These are phyloP conservation scores for Fusarium dlaminii DNA, from an alignment of 2,329 filamentous ascomycete species.

Conservation along the genomic window DNA sequence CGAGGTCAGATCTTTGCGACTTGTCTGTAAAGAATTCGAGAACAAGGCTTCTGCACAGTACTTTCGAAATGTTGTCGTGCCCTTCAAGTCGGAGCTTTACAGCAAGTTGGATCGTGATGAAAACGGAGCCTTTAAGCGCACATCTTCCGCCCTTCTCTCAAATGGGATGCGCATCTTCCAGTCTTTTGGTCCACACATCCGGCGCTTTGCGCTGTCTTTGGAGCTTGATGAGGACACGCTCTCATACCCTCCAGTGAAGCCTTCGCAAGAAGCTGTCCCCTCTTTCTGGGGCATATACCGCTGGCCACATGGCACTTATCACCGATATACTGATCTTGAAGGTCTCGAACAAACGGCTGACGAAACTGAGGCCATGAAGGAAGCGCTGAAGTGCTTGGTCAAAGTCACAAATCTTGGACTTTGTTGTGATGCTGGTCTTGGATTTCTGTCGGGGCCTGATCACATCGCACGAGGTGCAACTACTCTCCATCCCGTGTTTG, in stretches of 20 bases:
- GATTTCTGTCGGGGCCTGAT: slow-evolving; percentile 73
- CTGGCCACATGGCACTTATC: slow-evolving; percentile 70
- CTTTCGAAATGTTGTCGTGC: slow-evolving; percentile 71
- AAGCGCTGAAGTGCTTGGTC: slow-evolving; percentile 65
- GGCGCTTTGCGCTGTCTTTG: slow-evolving; percentile 72
- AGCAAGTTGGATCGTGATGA: slow-evolving; percentile 46
- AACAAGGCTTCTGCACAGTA: slow-evolving; percentile 64
- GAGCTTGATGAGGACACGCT: slow-evolving; percentile 68
- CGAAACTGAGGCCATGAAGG: slow-evolving; percentile 68
- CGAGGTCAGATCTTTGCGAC: slow-evolving; percentile 68
- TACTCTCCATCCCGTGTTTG: slow-evolving; percentile 49
- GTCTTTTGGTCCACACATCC: slow-evolving; percentile 68
- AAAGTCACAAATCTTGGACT: slow-evolving; percentile 71
- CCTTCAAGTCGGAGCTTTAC: slow-evolving; percentile 72
- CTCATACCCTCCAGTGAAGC: slow-evolving; percentile 64
- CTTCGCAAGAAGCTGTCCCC: slow-evolving; percentile 61
- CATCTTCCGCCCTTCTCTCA: slow-evolving; percentile 46
- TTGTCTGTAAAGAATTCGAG: slow-evolving; percentile 69
- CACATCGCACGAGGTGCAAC: slow-evolving; percentile 57
- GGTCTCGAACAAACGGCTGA: slow-evolving; percentile 71
- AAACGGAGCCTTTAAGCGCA: slow-evolving; percentile 33
- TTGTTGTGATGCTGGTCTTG: slow-evolving; percentile 73
- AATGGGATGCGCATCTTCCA: slow-evolving; percentile 70
- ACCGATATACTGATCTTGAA: slow-evolving; percentile 67
- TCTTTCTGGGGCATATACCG: slow-evolving; percentile 72